Conservation (phyloP, 306 rosid species). For the Cicer yamashitae region DNA sequence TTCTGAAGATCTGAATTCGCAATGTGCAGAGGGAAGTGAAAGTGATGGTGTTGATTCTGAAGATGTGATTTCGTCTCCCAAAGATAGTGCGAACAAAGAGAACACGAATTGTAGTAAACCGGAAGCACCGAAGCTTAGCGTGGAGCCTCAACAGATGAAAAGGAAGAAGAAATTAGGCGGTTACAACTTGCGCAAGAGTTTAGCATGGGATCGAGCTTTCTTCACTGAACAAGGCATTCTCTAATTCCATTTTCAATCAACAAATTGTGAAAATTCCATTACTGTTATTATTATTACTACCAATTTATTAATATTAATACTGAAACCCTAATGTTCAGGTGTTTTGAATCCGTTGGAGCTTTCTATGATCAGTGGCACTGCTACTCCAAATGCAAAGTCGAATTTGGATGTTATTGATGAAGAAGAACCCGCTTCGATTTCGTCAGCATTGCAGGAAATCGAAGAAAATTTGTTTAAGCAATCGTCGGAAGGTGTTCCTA, state of each 20-base stretch:
- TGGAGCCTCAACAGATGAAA: slow-evolving; percentile 79
- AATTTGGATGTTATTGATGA: slow-evolving; percentile 62
- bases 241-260: not conserved
- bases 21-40: slow-evolving; percentile 44
- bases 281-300: not conserved
- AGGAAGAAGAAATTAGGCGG: slow-evolving; percentile 78
- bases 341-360: slow-evolving; percentile 80
- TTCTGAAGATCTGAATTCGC: not conserved
- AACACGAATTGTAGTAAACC: slow-evolving; percentile 50
- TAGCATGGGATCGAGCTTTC: slow-evolving; percentile 95
- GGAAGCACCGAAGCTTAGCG: slow-evolving; percentile 61
- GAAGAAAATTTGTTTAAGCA: slow-evolving; percentile 64
- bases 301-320: not conserved
- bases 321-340: slow-evolving; percentile 53
- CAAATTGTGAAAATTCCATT: not conserved
- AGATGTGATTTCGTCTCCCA: slow-evolving; percentile 31
- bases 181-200: slow-evolving; percentile 87
- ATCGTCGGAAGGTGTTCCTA: slow-evolving; percentile 43
- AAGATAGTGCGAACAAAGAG: slow-evolving; percentile 52
- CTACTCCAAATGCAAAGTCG: slow-evolving; percentile 49
- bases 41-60: slow-evolving; percentile 26
- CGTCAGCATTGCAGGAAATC: slow-evolving; percentile 43
- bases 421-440: slow-evolving; percentile 54
- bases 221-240: slow-evolving; percentile 78
- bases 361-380: slow-evolving; percentile 75